Evolutionary conservation across 352 stramenopile species (phyloP).

Genomic region (Bremia lactucae): DNA sequence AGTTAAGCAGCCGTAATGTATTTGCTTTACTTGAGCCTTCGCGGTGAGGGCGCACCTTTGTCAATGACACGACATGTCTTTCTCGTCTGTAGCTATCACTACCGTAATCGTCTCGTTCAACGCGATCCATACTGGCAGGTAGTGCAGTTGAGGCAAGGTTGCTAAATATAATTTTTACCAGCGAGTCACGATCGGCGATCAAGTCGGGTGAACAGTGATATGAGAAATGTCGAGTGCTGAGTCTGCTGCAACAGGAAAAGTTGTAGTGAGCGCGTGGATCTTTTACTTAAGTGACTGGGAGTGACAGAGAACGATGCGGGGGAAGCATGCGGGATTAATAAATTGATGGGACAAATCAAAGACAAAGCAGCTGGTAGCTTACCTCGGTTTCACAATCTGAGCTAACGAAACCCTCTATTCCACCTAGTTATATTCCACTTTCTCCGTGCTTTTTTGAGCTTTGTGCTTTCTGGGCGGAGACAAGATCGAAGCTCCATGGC

Average conservation of each 20-base stretch:
- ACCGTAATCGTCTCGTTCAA: conserved; percentile 15
- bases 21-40: neutral
- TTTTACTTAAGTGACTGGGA: conserved; percentile 13
- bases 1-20: conserved; percentile 11
- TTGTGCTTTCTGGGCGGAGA: conserved; percentile 17
- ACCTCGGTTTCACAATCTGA: conserved; percentile 15
- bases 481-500: conserved; percentile 17
- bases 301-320: conserved; percentile 4
- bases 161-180: conserved; percentile 20
- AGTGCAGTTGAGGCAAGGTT: conserved; percentile 1
- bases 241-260: conserved; percentile 12
- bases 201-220: conserved; percentile 15
- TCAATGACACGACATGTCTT: conserved; percentile 12
- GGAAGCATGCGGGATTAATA: conserved; percentile 12
- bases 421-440: conserved; percentile 14
- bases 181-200: conserved; percentile 10
- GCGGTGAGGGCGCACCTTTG: conserved; percentile 21
- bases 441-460: conserved; percentile 21
- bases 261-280: conserved; percentile 18
- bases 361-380: conserved; percentile 2
- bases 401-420: conserved; percentile 2
- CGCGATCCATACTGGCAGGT: conserved; percentile 12
- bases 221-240: conserved; percentile 10
- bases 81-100: conserved; percentile 23
- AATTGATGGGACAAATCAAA: conserved; percentile 12